These are phyloP conservation scores for Malania oleifera DNA, from an alignment of 164 flowering plant genomes.

Conservation along the genomic window DNA sequence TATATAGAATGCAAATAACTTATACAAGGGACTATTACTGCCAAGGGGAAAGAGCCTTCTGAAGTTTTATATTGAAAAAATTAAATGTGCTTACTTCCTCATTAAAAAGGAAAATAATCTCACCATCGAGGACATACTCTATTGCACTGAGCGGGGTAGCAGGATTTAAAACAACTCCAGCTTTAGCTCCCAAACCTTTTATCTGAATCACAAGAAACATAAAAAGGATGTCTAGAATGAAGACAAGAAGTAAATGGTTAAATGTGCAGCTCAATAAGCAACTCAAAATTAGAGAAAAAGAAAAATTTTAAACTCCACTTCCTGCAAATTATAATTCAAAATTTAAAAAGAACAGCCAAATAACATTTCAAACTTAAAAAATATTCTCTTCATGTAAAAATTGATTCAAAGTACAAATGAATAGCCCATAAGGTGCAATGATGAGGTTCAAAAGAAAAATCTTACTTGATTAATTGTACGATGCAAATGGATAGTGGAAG, in stretches of 20 bases:
- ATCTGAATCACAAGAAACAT: constrained; percentile 40
- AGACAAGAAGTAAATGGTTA: neutral
- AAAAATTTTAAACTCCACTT: too few relatives aligned
- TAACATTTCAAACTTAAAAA: too few relatives aligned
- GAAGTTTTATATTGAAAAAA: too few relatives aligned
- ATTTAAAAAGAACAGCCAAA: too few relatives aligned
- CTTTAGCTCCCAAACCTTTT: constrained; percentile 93
- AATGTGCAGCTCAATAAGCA: too few relatives aligned
- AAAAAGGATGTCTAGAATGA: neutral
- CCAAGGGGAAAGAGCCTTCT: neutral
- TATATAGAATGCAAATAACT: neutral
- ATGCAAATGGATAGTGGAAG: constrained; percentile 95
- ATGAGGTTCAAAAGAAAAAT: neutral
- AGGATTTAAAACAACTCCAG: constrained; percentile 97
- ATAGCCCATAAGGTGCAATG: neutral
- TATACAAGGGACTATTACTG: neutral
- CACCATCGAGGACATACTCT: constrained; percentile 96
- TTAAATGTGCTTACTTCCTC: neutral
- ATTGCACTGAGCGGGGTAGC: constrained; percentile 72
- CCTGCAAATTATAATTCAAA: too few relatives aligned
- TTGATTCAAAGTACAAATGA: neutral
- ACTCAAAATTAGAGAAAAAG: too few relatives aligned
- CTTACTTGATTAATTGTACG: constrained; percentile 79
- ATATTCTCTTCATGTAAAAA: neutral
- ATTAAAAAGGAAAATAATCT: constrained; percentile 15